Evolutionary conservation across 2,329 filamentous ascomycete genomes (phyloP), one percentile per base, ranked within the genome.

Genomic region (Aureobasidium sp.): DNA sequence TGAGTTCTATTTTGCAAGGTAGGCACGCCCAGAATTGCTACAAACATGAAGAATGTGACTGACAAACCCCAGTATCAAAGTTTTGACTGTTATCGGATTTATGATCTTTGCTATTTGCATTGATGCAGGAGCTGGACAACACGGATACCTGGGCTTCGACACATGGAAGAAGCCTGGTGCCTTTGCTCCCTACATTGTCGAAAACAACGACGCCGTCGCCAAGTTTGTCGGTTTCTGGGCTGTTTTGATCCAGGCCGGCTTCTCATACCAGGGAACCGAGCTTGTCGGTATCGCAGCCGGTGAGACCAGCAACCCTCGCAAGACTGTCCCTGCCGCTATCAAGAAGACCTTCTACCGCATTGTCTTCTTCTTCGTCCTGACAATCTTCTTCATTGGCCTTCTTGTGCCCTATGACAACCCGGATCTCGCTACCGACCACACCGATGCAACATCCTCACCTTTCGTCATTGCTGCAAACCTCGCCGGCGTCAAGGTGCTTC

Each of bases 401-500:
- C 64, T 74, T n/a, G 66, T 73, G 9, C 72, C 72, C 7, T 71
- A 70, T 63, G 67, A 72, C 67, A 72, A 75, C 64, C 49, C 66
- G 5, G 61, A 67, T 53, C 73, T 79, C 7, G 70, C 79, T 31
- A 71, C 68, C 22, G 72, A 69, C 44, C 70, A 68, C 56, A 72
- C 75, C 64, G 77, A 76, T 45, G 77, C 76, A 39, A 79, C 81
- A 7, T 79, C 81, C 4, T 85, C 83, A 0, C 87, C 87, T 0
- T 88, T 89, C 68, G 86, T 89, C 63, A 83, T 89, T 66, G 82
- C 83, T 27, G 84, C 85, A 64, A 75, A 82, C 64, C 78, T 84
- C 62, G 84, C 85, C 7, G 83, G 84, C 48, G 82, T 90, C 47
- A 70, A 72, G 0, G 81, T 81, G 1, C 78, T 89, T 12, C 85